phyloP scores from a whole-genome alignment of 306 rosid genomes.

The Biancaea sappan region DNA sequence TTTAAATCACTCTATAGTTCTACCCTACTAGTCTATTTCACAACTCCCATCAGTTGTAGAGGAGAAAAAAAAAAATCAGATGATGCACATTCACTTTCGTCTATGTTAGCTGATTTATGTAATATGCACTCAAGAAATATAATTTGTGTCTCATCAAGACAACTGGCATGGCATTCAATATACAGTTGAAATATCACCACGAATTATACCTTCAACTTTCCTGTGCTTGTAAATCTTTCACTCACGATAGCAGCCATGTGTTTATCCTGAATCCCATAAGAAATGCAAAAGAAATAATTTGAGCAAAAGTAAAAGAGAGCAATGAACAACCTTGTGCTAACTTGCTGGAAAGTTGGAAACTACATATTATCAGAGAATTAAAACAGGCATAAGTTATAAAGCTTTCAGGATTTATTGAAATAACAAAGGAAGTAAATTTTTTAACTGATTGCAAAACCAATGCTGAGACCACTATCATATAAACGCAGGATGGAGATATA shows the following conservation, averaged over 20 bases:
- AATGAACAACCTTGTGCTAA: constrained; percentile 5
- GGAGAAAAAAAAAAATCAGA: no score
- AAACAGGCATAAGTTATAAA: background rate
- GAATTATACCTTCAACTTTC: constrained; percentile 65
- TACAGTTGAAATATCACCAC: constrained; percentile 4
- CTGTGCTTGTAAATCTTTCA: constrained; percentile 71
- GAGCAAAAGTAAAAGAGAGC: constrained; percentile 14
- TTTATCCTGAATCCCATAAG: constrained; percentile 59
- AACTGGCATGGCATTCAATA: no score
- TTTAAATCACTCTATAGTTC: background rate
- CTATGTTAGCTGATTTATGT: no score
- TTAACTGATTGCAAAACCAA: background rate
- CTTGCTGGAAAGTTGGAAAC: constrained; percentile 9
- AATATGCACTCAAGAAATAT: no score
- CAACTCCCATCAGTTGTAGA: no score
- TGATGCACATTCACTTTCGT: no score
- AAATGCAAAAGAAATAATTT: constrained; percentile 25
- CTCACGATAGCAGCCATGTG: constrained; percentile 84
- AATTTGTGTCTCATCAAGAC: no score
- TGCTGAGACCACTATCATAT: background rate
- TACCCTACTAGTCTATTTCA: background rate
- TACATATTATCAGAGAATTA: background rate
- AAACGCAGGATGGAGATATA: background rate
- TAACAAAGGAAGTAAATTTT: background rate
- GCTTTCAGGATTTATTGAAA: background rate